phyloP scores from a whole-genome alignment of 495 filamentous ascomycete species.

The Rhypophila decipiens region DNA sequence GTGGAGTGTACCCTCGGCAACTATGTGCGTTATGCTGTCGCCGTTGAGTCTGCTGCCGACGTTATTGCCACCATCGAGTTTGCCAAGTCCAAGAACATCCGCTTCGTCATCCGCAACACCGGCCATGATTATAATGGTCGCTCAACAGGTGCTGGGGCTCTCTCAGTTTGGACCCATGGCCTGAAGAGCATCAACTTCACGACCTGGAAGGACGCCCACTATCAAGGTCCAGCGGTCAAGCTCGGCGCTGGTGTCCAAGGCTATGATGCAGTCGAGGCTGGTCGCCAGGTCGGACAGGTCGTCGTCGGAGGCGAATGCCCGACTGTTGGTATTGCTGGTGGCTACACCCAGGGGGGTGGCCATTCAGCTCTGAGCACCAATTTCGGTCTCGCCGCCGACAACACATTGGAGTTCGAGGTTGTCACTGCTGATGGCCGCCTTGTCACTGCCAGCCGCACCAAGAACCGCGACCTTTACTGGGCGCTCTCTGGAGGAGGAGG shows the following conservation, averaged over 20 bases:
- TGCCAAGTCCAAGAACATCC: slow-evolving; percentile 36
- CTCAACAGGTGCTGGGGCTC: slow-evolving; percentile 45
- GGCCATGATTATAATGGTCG: slow-evolving; percentile 43
- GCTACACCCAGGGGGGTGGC: slow-evolving; percentile 57
- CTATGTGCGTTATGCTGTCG: slow-evolving; percentile 51
- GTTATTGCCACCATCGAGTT: slow-evolving; percentile 41
- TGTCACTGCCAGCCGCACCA: slow-evolving; percentile 39
- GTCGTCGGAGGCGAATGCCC: slow-evolving; percentile 49
- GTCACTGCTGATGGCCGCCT: slow-evolving; percentile 43
- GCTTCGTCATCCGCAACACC: slow-evolving; percentile 43
- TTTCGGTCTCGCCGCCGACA: slow-evolving; percentile 57
- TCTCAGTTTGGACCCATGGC: slow-evolving; percentile 47
- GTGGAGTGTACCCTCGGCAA: slow-evolving; percentile 49
- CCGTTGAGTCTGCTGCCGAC: slow-evolving; percentile 32
- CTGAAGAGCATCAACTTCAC: slow-evolving; percentile 42
- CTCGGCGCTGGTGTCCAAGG: slow-evolving; percentile 55
- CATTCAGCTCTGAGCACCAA: slow-evolving; percentile 47
- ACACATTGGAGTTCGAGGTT: slow-evolving; percentile 54
- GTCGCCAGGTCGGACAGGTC: slow-evolving; percentile 35
- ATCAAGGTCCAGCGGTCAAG: slow-evolving; percentile 43
- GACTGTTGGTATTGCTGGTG: slow-evolving; percentile 47
- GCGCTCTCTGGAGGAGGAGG: slow-evolving; percentile 52
- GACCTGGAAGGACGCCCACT: slow-evolving; percentile 32
- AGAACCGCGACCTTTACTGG: slow-evolving; percentile 55
- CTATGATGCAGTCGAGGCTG: slow-evolving; percentile 43